These are phyloP conservation scores for Mycena venus DNA, from an alignment of 768 basidiomycete species.

Conservation along the genomic window DNA sequence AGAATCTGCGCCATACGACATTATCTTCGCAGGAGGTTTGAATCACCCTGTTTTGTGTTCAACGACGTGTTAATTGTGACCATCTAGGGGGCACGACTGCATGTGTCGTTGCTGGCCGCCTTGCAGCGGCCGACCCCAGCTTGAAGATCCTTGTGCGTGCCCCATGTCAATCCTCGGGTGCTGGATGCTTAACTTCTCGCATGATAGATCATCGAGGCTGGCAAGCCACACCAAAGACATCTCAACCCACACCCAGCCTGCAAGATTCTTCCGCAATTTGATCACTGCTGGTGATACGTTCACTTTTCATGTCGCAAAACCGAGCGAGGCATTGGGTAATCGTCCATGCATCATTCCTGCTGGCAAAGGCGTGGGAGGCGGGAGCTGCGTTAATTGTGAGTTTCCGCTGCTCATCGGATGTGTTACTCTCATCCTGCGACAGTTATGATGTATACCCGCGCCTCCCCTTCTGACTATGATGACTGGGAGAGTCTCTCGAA, in stretches of 20 bases:
- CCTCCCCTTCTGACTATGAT: constrained; percentile 74
- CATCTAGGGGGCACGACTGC: constrained; percentile 64
- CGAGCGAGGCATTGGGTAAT: constrained; percentile 55
- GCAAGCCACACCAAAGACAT: constrained; percentile 63
- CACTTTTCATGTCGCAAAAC: constrained; percentile 59
- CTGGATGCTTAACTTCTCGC: background rate
- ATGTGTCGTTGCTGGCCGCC: constrained; percentile 68
- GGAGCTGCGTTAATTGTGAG: constrained; percentile 73
- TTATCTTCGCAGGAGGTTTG: constrained; percentile 66
- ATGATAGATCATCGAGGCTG: constrained; percentile 68
- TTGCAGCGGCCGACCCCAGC: constrained; percentile 64
- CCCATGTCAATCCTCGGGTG: background rate
- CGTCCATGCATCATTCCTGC: constrained; percentile 58
- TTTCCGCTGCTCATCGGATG: background rate
- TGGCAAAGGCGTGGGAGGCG: constrained; percentile 72
- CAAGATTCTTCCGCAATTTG: constrained; percentile 60
- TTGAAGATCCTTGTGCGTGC: constrained; percentile 66
- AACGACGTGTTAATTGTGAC: background rate
- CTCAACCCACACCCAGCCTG: constrained; percentile 66
- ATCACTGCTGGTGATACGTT: constrained; percentile 54
- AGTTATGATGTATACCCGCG: constrained; percentile 71
- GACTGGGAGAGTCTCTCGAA: constrained; percentile 70
- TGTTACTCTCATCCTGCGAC: background rate
- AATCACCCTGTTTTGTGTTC: background rate
- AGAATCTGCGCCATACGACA: constrained; percentile 25